Conservation (phyloP, 2,329 filamentous ascomycete species). For the Botrytis hyacinthi region DNA sequence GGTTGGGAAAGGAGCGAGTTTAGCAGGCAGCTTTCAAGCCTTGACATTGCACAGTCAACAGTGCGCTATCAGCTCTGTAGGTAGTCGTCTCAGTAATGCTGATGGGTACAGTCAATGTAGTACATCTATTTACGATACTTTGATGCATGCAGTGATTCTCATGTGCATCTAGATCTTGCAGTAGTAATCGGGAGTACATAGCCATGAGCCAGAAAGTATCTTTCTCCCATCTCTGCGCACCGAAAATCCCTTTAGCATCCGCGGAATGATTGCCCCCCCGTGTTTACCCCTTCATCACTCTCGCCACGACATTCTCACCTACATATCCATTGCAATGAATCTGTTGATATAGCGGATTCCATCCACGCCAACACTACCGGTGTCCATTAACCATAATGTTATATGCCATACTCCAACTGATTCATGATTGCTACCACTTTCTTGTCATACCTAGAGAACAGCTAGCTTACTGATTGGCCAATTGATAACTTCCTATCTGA, state of each 20-base stretch:
- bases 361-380: not conserved
- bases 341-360: not conserved
- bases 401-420: not conserved
- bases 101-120: not conserved
- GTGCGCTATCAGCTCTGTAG: constrained; percentile 7
- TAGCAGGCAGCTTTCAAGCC: constrained; percentile 1
- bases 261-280: not conserved
- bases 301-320: not conserved
- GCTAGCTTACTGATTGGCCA: constrained; percentile 9
- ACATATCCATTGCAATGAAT: not conserved
- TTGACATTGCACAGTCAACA: not conserved
- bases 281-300: not conserved
- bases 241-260: not conserved
- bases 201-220: too few relatives aligned
- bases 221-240: not conserved
- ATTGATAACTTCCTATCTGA: constrained; percentile 13
- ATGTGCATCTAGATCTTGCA: constrained; percentile 11
- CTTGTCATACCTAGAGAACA: not conserved
- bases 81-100: not conserved
- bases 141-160: constrained; percentile 8
- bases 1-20: constrained; percentile 6
- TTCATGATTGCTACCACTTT: not conserved
- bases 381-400: too few relatives aligned
- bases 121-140: not conserved
- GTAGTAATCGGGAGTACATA: not conserved